These are phyloP conservation scores for Teunomyces gatunensis DNA, from an alignment of 805 yeast genomes.

Conservation along the genomic window DNA sequence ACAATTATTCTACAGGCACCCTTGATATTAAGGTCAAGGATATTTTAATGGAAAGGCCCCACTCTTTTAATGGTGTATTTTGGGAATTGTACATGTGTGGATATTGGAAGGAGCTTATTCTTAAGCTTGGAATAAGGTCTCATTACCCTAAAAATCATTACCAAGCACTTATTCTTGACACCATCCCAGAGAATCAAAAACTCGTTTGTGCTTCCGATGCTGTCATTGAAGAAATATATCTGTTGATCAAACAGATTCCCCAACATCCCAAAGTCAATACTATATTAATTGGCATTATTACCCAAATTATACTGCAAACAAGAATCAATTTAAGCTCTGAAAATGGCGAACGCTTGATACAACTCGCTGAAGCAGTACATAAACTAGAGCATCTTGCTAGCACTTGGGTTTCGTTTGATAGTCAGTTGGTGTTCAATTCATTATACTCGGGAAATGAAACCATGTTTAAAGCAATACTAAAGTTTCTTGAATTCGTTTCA, in stretches of 20 bases:
- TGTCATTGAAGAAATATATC: constrained; percentile 6
- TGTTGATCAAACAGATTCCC: constrained; percentile 10
- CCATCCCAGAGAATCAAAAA: constrained; percentile 17
- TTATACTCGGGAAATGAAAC: constrained; percentile 25
- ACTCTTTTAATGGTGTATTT: constrained; percentile 12
- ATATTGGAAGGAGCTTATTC: constrained; percentile 28
- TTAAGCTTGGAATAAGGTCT: constrained; percentile 5
- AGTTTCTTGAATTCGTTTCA: constrained; percentile 8
- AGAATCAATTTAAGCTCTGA: constrained; percentile 4
- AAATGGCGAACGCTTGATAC: not conserved
- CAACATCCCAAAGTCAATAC: constrained; percentile 20
- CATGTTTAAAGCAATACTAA: constrained; percentile 20
- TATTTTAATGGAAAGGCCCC: constrained; percentile 13
- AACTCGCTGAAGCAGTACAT: constrained; percentile 1
- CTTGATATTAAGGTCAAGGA: constrained; percentile 10
- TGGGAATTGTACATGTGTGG: constrained; percentile 27
- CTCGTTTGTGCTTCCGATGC: constrained; percentile 6
- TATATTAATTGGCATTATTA: constrained; percentile 16
- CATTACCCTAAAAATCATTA: constrained; percentile 10
- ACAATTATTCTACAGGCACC: constrained; percentile 10
- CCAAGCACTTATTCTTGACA: constrained; percentile 23
- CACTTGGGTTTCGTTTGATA: constrained; percentile 20
- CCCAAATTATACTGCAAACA: constrained; percentile 11
- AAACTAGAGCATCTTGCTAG: constrained; percentile 1
- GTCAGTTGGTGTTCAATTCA: constrained; percentile 22